Base-by-base conservation (phyloP, 768 basidiomycete species). In the Kwoniella bestiolae region DNA sequence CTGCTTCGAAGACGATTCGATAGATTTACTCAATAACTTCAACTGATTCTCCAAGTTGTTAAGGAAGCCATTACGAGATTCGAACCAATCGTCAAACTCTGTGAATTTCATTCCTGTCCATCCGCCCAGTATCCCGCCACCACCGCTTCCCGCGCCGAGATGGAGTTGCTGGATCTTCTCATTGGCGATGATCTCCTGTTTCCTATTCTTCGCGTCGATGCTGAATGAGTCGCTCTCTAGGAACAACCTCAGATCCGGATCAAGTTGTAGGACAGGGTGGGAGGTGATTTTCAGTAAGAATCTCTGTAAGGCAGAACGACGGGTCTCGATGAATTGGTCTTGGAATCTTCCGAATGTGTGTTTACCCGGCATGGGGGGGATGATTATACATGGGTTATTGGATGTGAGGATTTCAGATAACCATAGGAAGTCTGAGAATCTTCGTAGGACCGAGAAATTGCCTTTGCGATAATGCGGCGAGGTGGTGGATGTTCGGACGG, bases 401-500 rank as follows among this genome's bases (percentile, higher is more conserved):
- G 82, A 79, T 0, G 88, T 89, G 1, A 99, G 85, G 0, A 90
- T 88, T 74, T 94, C 92, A 80, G 91, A 96, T 0, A 99, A 82
- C 96, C 96, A 98, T 21, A 97, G 86, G 75, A 98, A 99, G 81
- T 99, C 95, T 5, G 92, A 93, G 81, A 96, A 99, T 32, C 96
- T 89, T n/a, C 96, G 87, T 1, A 99, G 87, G 56, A 97, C 96
- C 2, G 94, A 94, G 80, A 96, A 95, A 0, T 87, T 83, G 0
- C 88, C 86, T 83, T 91, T 92, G 69, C 88, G 86, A 82, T 86
- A 98, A 26, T 89, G 82, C 0, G 91, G 89, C 3, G 92, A 94
- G 6, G 89, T 91, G 0, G 94, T 96, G 69, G 87, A 84, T 14
- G 94, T 96, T 65, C 92, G 90, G 1, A 99, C 92, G 1, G 96